phyloP scores from a whole-genome alignment of 345 rosid genomes.

The Eucalyptus virginea region DNA sequence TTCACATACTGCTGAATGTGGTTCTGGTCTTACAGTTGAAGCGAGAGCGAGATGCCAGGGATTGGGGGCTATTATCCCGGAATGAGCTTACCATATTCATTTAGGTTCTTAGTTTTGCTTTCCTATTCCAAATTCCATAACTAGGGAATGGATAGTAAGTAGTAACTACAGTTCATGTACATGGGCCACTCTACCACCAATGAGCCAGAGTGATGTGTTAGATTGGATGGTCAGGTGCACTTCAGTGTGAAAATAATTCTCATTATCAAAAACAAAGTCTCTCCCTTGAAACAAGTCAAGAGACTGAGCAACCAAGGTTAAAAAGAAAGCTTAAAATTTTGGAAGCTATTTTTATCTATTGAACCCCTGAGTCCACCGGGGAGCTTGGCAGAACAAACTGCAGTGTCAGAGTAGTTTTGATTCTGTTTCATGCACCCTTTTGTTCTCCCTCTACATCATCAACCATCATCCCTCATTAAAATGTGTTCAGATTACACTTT shows the following conservation, averaged over 20 bases:
- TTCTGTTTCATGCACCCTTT: not conserved
- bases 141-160: not conserved
- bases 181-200: not conserved
- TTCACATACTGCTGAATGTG: not conserved
- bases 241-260: not conserved
- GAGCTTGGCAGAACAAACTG: not conserved
- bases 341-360: not conserved
- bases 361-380: not conserved
- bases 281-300: not conserved
- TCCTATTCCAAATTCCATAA: not conserved
- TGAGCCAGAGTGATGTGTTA: not conserved
- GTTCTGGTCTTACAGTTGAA: not conserved
- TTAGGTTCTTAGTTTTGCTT: not conserved
- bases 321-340: not conserved
- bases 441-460: not conserved
- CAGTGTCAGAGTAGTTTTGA: not conserved
- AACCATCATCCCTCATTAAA: not conserved
- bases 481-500: not conserved
- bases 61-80: not conserved
- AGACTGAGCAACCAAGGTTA: not conserved
- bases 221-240: not conserved
- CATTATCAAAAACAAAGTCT: not conserved
- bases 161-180: not conserved
- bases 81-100: not conserved
- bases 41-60: not conserved